Conservation (phyloP, 179 eudicot genomes). For the Sideroxylon spinosum region DNA sequence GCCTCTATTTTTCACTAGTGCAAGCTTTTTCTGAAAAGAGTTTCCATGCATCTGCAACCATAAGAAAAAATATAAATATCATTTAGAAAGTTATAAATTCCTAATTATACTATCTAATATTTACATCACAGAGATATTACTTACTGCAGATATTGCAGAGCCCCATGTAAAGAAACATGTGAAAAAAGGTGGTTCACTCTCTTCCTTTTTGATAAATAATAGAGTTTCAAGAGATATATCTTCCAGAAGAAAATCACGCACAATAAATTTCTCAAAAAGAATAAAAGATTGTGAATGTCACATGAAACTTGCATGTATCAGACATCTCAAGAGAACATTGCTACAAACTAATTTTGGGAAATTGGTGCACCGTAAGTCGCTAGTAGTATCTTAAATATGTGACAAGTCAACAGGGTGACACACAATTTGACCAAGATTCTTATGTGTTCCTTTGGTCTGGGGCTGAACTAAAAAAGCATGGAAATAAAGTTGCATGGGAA, state of each 20-base stretch:
- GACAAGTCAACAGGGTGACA: no score
- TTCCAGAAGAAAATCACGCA: conserved; percentile 69
- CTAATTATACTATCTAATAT: neutral
- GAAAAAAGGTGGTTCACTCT: conserved; percentile 82
- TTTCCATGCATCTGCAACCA: conserved; percentile 82
- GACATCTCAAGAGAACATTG: conserved; percentile 4
- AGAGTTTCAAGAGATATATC: conserved; percentile 67
- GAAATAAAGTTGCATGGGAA: no score
- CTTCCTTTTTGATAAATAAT: conserved; percentile 71
- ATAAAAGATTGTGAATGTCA: conserved; percentile 13
- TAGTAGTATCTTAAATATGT: no score
- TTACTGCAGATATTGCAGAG: conserved; percentile 65
- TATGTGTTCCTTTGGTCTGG: no score
- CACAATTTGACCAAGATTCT: no score
- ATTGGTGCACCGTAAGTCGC: no score
- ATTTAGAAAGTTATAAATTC: neutral
- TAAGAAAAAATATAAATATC: neutral
- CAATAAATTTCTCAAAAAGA: conserved; percentile 66
- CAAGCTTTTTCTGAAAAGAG: conserved; percentile 80
- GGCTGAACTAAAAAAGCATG: no score
- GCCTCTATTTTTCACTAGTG: conserved; percentile 69
- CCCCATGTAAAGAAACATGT: conserved; percentile 95
- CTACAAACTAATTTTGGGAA: neutral
- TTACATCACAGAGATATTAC: conserved; percentile 14
- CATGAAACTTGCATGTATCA: conserved; percentile 9